Base-by-base conservation (phyloP, 352 stramenopile species). In the Pythium brachiatum region DNA sequence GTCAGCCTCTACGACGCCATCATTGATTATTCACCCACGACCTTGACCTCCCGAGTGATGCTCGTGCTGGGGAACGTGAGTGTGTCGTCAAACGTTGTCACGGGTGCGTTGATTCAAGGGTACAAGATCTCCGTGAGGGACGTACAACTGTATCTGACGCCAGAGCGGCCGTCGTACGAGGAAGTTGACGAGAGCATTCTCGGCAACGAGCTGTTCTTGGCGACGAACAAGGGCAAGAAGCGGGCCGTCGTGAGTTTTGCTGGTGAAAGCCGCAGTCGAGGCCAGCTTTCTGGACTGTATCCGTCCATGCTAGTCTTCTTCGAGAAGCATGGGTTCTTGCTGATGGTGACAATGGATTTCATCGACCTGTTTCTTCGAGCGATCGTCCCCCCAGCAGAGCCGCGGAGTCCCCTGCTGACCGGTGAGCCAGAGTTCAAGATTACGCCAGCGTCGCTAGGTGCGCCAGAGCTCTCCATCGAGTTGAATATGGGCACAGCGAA, bases 51-150 rank as follows among this genome's bases (percentile, higher is more conserved):
- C 20, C 76, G 84, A n/a, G 62, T 88, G 9, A 89, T 96, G 41
- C 50, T 96, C 29, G 71, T 92, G 39, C 63, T 95, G 8, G 86
- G 86, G 5, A 91, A 84, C 23, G 69, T 93, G 7, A 78, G 72
- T 18, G 71, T 96, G 2, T 94, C 83, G 21, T 94, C 87, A 2
- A 96, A 96, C 67, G 78, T 96, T 6, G 87, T 96, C 18, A 92
- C 83, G 0, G 84, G 83, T 36, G 87, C 87, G n/a, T 60, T 86
- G 20, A 90, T 96, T 66, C 87, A 95, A 63, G 87, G 87, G 7
- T 96, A 92, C 66, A 94, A 96, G 61, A 86, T 96, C 20, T 78
- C 78, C 15, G 73, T 81, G 9, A 76, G 70, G 18, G 87, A 96
- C 25, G 57, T 92, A 48, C 73, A 90, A 52, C 62, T 96, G 0